Evolutionary conservation across 805 yeast species (phyloP), one percentile per base, ranked within the genome.

Genomic region (Kockiozyma suomiensis): DNA sequence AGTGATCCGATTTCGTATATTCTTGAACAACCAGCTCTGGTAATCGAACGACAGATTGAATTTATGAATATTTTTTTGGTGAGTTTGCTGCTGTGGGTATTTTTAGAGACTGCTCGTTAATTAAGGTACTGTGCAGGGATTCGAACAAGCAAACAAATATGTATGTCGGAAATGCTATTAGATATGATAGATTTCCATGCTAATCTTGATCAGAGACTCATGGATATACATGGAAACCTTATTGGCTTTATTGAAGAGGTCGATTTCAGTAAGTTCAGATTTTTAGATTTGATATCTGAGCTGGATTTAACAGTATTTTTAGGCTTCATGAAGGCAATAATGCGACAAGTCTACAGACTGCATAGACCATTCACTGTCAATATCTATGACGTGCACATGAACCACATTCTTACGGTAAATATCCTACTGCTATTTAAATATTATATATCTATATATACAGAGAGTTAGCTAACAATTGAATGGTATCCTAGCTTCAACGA

Each of bases 61-160:
- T 81, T 86, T 77, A 86, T 90, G 90, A 92, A 90, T 70, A 78
- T 94, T 17, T 81, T 91, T 54, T 70, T 92, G 45, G 63, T 64
- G 23, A 28, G 60, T 59, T n/a, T n/a, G n/a, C n/a, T n/a, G n/a
- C n/a, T n/a, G n/a, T n/a, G n/a, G n/a, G n/a, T 12, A 8, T 33
- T 41, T 26, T 17, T 5, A n/a, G n/a, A n/a, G n/a, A n/a, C n/a
- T n/a, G n/a, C n/a, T n/a, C n/a, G n/a, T n/a, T 21, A 13, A 12
- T 12, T 12, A 21, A 23, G 15, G 17, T 13, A 17, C 17, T 13
- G 41, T 8, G 1, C 23, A 56, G 49, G 97, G 97, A 1, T 90
- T 88, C 68, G 98, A 93, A 72, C 98, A 94, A 75, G 90, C 94
- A 1, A 93, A 92, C 71, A 77, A 80, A 65, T 93, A 93, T 70